These are phyloP conservation scores for Trichoderma erinaceum DNA, from an alignment of 495 filamentous ascomycete species.

Conservation along the genomic window DNA sequence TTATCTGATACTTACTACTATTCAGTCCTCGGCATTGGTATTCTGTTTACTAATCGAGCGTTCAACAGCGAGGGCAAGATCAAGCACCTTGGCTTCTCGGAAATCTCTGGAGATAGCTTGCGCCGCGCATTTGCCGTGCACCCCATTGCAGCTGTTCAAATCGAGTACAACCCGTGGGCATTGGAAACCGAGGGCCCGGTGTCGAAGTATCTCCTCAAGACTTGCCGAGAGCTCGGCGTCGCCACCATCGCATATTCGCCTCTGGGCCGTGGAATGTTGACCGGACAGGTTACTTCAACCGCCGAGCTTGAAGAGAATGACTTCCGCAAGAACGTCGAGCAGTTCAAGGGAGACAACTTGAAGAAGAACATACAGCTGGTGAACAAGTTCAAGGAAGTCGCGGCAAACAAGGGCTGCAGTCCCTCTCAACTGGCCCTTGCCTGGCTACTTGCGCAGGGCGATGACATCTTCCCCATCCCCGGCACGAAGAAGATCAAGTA, in stretches of 20 bases:
- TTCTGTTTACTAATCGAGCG: not conserved
- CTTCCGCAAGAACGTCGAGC: constrained; percentile 32
- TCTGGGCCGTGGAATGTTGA: constrained; percentile 43
- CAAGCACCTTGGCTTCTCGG: constrained; percentile 45
- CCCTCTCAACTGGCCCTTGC: constrained; percentile 48
- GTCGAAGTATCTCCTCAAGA: constrained; percentile 31
- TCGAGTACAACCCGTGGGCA: constrained; percentile 42
- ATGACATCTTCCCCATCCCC: constrained; percentile 49
- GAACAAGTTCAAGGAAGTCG: constrained; percentile 39
- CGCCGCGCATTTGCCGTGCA: constrained; percentile 34
- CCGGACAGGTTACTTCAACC: constrained; percentile 28
- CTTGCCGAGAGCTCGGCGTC: constrained; percentile 44
- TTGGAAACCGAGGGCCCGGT: constrained; percentile 38
- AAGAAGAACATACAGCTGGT: constrained; percentile 48
- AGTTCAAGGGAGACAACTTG: constrained; percentile 49
- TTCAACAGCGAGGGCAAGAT: constrained; percentile 39
- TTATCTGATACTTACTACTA: constrained; percentile 19
- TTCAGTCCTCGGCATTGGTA: not conserved
- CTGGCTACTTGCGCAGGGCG: constrained; percentile 53
- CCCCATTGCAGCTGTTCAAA: constrained; percentile 37
- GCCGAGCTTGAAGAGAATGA: constrained; percentile 38
- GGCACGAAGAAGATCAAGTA: constrained; percentile 53
- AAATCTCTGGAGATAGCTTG: constrained; percentile 31
- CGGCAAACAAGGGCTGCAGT: constrained; percentile 42
- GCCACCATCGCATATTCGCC: constrained; percentile 43